Evolutionary conservation across 2,329 filamentous ascomycete species (phyloP).

Genomic region (Neoscytalidium dimidiatum): DNA sequence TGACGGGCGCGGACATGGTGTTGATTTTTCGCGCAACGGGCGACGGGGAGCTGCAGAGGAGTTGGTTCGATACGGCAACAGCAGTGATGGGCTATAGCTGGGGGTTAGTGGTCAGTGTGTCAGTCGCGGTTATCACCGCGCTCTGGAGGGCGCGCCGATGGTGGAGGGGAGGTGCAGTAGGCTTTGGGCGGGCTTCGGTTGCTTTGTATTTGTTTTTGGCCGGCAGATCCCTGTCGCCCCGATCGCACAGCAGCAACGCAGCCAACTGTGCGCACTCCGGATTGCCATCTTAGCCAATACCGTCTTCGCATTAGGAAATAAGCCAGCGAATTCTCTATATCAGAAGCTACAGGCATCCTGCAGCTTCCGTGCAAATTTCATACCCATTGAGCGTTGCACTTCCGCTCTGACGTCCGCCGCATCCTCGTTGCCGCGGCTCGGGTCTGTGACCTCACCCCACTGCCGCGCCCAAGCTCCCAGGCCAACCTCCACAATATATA

Average conservation of each 20-base stretch:
- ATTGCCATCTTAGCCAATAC: neutral
- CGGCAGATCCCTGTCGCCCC: conserved; percentile 14
- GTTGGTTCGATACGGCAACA: neutral
- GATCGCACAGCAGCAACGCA: neutral
- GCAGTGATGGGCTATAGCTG: neutral
- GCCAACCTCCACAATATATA: conserved; percentile 1
- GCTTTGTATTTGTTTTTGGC: conserved; percentile 19
- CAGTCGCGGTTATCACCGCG: neutral
- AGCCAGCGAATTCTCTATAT: neutral
- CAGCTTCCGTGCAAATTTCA: neutral
- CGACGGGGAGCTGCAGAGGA: neutral
- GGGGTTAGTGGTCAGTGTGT: conserved; percentile 13
- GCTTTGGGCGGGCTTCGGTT: neutral
- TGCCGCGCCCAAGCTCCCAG: conserved; percentile 14
- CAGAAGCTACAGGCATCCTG: neutral
- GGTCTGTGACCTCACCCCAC: conserved; percentile 13
- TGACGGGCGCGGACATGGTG: conserved; percentile 16
- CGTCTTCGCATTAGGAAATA: neutral
- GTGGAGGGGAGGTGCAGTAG: neutral
- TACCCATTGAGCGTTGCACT: neutral
- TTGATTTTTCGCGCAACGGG: conserved; percentile 13
- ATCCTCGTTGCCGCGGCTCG: neutral
- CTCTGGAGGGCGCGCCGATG: neutral
- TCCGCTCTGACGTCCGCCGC: neutral
- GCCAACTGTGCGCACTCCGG: neutral